phyloP scores from a whole-genome alignment of 495 filamentous ascomycete genomes.

The Penicillium coffeae region DNA sequence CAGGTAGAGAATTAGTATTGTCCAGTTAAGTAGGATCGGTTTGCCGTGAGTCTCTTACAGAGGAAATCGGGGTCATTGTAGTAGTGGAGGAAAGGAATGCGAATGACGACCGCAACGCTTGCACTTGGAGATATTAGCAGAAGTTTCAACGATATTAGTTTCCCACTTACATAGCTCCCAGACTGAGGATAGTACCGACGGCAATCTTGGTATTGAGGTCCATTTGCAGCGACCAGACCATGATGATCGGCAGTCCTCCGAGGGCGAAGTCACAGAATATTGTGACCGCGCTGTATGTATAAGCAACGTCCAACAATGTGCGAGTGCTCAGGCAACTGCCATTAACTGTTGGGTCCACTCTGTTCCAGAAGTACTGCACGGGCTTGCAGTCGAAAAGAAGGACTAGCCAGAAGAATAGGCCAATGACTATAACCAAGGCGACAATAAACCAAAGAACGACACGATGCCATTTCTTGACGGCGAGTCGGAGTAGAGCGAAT shows the following conservation, averaged over 20 bases:
- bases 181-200: conserved; percentile 21
- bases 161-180: conserved; percentile 29
- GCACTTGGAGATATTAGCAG: conserved; percentile 17
- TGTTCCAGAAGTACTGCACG: conserved; percentile 27
- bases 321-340: conserved; percentile 21
- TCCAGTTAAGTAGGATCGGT: background rate
- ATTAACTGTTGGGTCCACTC: background rate
- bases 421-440: background rate
- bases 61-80: conserved; percentile 27
- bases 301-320: conserved; percentile 15
- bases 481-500: conserved; percentile 31
- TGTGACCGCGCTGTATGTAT: conserved; percentile 27
- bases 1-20: background rate
- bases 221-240: conserved; percentile 27
- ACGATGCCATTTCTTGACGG: conserved; percentile 13
- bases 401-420: conserved; percentile 18
- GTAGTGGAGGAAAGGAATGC: conserved; percentile 24
- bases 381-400: conserved; percentile 26
- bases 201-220: conserved; percentile 24
- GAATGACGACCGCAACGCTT: conserved; percentile 26
- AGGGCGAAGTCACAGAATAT: conserved; percentile 26
- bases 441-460: conserved; percentile 19
- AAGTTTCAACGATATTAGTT: background rate
- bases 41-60: conserved; percentile 13
- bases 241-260: conserved; percentile 17